A percentile compares a stretch with the other conserved stretches of the same genome.
These are phyloP conservation scores for Sisymbrium irio DNA, from an alignment of 345 rosid genomes.

Conservation along the genomic window DNA sequence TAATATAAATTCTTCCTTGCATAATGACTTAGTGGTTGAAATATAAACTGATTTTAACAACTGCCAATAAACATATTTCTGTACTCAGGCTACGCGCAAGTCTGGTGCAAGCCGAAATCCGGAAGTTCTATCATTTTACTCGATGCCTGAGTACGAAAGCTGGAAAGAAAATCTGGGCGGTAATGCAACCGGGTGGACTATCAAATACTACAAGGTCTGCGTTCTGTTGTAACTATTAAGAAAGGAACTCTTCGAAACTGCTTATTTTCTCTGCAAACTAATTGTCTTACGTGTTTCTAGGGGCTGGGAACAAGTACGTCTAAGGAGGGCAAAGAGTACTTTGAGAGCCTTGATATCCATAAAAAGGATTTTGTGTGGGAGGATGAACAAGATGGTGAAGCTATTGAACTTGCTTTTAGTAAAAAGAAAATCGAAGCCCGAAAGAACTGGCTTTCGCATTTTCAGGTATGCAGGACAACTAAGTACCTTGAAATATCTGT, in stretches of 20 bases:
- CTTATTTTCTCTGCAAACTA: background rate
- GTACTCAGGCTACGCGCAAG: slow-evolving; percentile 61
- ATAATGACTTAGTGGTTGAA: background rate
- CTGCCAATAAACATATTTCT: background rate
- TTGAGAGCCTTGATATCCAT: slow-evolving; percentile 53
- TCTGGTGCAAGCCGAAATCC: slow-evolving; percentile 51
- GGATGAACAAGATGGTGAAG: slow-evolving; percentile 78
- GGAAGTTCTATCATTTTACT: slow-evolving; percentile 54
- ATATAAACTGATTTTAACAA: background rate
- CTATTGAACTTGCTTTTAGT: slow-evolving; percentile 97
- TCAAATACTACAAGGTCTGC: slow-evolving; percentile 95
- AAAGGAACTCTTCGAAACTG: background rate
- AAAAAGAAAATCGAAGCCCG: slow-evolving; percentile 96
- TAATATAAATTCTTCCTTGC: slow-evolving; percentile 18
- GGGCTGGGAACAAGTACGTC: slow-evolving; percentile 94
- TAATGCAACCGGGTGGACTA: slow-evolving; percentile 73
- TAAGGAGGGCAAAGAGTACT: slow-evolving; percentile 78
- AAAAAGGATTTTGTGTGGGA: slow-evolving; percentile 86
- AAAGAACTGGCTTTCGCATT: slow-evolving; percentile 87
- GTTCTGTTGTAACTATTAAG: background rate
- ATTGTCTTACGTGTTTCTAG: slow-evolving; percentile 33
- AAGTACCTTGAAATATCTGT: background rate
- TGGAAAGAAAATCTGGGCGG: slow-evolving; percentile 79
- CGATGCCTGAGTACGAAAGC: slow-evolving; percentile 89
- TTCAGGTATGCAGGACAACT: slow-evolving; percentile 46